Conservation (phyloP, 2,329 filamentous ascomycete genomes). For the Capronia epimyces region DNA sequence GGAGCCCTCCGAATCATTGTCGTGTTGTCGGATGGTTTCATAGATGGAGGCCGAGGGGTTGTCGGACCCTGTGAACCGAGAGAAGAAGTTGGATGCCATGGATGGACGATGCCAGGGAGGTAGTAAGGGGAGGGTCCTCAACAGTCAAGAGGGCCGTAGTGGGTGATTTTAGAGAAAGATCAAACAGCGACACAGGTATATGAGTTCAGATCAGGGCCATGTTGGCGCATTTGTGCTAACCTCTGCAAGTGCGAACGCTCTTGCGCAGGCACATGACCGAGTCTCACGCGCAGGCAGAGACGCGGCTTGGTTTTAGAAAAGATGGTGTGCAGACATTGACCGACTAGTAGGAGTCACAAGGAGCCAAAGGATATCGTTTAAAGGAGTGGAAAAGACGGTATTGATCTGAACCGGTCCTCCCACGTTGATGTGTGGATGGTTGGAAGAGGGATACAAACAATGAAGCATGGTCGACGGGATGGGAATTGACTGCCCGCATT, state of each 20-base stretch:
- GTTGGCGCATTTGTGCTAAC: conserved; percentile 16
- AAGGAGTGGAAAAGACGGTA: too few relatives aligned
- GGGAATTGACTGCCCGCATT: too few relatives aligned
- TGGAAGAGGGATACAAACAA: too few relatives aligned
- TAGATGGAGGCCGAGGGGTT: conserved; percentile 41
- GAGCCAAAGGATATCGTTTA: too few relatives aligned
- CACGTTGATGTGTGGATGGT: too few relatives aligned
- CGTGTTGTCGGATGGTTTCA: conserved; percentile 44
- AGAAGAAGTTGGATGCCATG: conserved; percentile 52
- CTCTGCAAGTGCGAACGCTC: conserved; percentile 14
- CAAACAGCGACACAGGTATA: not conserved
- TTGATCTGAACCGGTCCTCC: too few relatives aligned
- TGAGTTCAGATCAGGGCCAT: conserved; percentile 14
- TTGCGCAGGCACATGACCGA: conserved; percentile 23
- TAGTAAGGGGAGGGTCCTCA: not conserved
- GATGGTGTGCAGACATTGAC: not conserved
- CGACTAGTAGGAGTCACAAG: too few relatives aligned
- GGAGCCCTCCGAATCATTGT: conserved; percentile 42
- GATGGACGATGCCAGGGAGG: not conserved
- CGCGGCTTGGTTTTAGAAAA: not conserved
- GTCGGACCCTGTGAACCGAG: conserved; percentile 43
- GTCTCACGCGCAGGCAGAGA: conserved; percentile 13
- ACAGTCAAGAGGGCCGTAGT: not conserved
- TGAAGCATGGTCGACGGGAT: too few relatives aligned
- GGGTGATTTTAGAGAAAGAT: not conserved